Evolutionary conservation across 345 rosid species (phyloP), one percentile per base, ranked within the genome.

Genomic region (Dipteronia dyeriana): DNA sequence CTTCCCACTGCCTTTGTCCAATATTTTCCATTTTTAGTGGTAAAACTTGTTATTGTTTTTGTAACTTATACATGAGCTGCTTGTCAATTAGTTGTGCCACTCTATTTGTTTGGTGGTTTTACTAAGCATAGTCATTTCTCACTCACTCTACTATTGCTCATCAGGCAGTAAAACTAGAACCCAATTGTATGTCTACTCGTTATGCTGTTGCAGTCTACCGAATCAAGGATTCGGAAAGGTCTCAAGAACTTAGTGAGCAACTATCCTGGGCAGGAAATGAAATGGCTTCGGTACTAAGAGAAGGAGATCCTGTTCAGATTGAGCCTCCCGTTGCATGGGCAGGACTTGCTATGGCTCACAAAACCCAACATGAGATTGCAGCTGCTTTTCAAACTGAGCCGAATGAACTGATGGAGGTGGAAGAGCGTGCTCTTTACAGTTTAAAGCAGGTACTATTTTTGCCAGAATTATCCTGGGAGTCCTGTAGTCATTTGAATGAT

Each of bases 271-370:
- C 98, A 76, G 92, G 94, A 75, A 91, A 96, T 82, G 99, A 96
- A 86, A 96, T 96, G 98, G 98, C 98, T 75, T 94, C 99, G 49
- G 87, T 94, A 49, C 76, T 92, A 78, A 90, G 99, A 83, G 99
- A 96, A 82, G 97, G 97, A 77, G 99, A 96, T 38, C 76, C 93
- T 83, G 91, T 86, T 80, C 90, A 88, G 7, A 85, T 92, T 74
- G 95, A 94, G 67, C 86, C 80, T 83, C 88, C 97, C 59, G 78
- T 88, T 79, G 99, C 93, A 53, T 92, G 98, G 99, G 92, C 97
- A 31, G 99, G 99, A 70, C 93, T 94, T 76, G 97, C 93, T 65
- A 87, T 91, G 92, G 97, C 88, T 85, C 98, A 94, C 82, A 92
- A 94, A 80, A 85, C 91, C 61, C 98, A 88, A 4, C 99, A 96